These are phyloP conservation scores for Coemansia sp. DNA, from an alignment of 192 early-diverging fungal species.

Conservation along the genomic window DNA sequence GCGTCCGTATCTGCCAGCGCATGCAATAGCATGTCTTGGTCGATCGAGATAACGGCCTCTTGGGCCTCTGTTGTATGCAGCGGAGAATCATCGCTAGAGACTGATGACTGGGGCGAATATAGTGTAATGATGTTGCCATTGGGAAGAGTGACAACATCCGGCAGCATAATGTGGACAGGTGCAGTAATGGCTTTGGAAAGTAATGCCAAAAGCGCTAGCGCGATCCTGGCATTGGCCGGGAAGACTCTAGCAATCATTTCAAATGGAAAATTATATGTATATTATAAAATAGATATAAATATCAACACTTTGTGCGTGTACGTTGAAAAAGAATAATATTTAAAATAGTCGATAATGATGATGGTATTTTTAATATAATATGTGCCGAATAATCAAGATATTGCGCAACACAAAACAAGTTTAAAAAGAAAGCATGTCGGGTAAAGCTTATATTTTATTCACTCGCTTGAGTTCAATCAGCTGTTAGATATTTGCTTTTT, in stretches of 20 bases:
- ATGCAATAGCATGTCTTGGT: slow-evolving; percentile 30
- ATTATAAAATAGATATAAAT: neutral
- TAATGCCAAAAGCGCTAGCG: neutral
- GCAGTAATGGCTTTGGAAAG: neutral
- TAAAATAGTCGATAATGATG: neutral
- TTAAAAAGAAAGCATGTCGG: too few species aligned
- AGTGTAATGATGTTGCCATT: slow-evolving; percentile 21
- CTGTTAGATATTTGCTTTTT: too few species aligned
- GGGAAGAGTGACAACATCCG: slow-evolving; percentile 31
- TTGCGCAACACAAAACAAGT: too few species aligned
- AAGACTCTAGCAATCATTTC: neutral
- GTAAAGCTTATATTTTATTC: too few species aligned
- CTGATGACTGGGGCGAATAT: slow-evolving; percentile 18
- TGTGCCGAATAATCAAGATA: too few species aligned
- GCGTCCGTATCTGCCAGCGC: slow-evolving; percentile 5
- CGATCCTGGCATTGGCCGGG: neutral
- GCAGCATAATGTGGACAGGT: slow-evolving; percentile 28
- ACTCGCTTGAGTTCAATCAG: too few species aligned
- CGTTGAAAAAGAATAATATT: neutral
- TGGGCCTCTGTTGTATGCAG: neutral
- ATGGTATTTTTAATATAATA: neutral
- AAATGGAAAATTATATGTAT: neutral
- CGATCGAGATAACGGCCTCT: slow-evolving; percentile 20
- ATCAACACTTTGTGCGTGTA: neutral
- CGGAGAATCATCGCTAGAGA: neutral